A percentile compares a stretch with the other conserved stretches of the same genome.
Evolutionary conservation across 495 filamentous ascomycete genomes (phyloP).

Genomic region (Penicillium coprophilum): DNA sequence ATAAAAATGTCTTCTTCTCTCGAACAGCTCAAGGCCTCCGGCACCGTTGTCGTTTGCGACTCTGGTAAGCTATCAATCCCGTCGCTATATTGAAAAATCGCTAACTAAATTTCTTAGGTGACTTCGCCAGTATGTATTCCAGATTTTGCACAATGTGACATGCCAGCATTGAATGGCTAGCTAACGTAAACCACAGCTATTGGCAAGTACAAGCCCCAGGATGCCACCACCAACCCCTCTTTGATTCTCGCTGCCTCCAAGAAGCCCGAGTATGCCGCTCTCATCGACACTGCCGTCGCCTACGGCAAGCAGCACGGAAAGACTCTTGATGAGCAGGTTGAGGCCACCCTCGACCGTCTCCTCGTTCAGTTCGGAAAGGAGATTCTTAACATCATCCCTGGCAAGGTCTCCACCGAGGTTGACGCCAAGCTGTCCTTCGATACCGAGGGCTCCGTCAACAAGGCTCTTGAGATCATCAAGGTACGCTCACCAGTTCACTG

Average conservation of each 20-base stretch:
- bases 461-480: conserved; percentile 96
- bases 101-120: conserved; percentile 51
- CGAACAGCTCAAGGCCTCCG: conserved; percentile 92
- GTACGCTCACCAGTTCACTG: conserved; percentile 46
- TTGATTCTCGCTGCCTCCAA: conserved; percentile 97
- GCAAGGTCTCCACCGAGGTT: conserved; percentile 98
- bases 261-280: conserved; percentile 91
- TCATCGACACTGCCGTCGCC: conserved; percentile 83
- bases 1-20: conserved; percentile 78
- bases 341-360: conserved; percentile 83
- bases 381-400: conserved; percentile 95
- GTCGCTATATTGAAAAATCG: conserved; percentile 14
- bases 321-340: conserved; percentile 70
- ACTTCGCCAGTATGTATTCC: conserved; percentile 69
- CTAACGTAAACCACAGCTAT: conserved; percentile 65
- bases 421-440: conserved; percentile 97
- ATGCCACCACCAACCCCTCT: conserved; percentile 99
- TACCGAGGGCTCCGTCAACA: conserved; percentile 85
- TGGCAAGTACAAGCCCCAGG: conserved; percentile 99
- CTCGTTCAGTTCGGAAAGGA: conserved; percentile 97
- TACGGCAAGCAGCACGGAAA: conserved; percentile 76
- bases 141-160: background rate
- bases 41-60: conserved; percentile 96
- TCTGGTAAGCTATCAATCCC: conserved; percentile 64
- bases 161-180: background rate